Percentiles rank a stretch among this genome's conserved stretches.
These are phyloP conservation scores for Scutellaria galericulata DNA, from an alignment of 257 asterid genomes.

Conservation along the genomic window DNA sequence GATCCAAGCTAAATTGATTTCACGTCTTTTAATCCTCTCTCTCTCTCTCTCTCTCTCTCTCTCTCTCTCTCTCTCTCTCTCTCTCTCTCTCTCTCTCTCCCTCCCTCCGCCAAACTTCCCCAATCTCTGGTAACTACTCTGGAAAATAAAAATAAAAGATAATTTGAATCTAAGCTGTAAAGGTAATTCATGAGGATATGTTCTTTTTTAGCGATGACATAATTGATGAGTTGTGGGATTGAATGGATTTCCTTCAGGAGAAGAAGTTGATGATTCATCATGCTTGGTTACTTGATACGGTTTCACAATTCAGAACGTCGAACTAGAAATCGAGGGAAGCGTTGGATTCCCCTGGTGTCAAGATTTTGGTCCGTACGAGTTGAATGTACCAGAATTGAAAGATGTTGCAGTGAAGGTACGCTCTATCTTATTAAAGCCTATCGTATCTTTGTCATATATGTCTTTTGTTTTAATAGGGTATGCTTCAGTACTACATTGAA, in stretches of 20 bases:
- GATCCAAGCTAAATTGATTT: conserved; percentile 27
- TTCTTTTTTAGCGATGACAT: neutral
- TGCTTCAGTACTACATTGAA: no score
- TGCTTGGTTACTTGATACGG: conserved; percentile 70
- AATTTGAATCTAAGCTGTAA: neutral
- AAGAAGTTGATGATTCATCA: conserved; percentile 32
- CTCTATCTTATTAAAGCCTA: no score
- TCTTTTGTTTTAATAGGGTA: no score
- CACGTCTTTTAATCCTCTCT: conserved; percentile 24
- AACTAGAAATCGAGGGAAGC: conserved; percentile 82
- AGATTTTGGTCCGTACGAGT: conserved; percentile 65
- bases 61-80: no score
- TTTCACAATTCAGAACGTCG: conserved; percentile 67
- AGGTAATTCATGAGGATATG: neutral
- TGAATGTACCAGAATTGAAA: conserved; percentile 42
- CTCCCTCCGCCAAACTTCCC: conserved; percentile 60
- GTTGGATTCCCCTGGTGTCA: conserved; percentile 55
- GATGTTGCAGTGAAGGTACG: no score
- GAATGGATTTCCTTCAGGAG: no score
- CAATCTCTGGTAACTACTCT: conserved; percentile 53
- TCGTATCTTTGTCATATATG: no score
- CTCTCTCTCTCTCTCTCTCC: no score
- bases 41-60: no score
- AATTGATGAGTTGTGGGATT: neutral
- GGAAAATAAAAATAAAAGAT: neutral